Evolutionary conservation across 2,329 filamentous ascomycete species (phyloP).

Genomic region (Trichoderma breve): DNA sequence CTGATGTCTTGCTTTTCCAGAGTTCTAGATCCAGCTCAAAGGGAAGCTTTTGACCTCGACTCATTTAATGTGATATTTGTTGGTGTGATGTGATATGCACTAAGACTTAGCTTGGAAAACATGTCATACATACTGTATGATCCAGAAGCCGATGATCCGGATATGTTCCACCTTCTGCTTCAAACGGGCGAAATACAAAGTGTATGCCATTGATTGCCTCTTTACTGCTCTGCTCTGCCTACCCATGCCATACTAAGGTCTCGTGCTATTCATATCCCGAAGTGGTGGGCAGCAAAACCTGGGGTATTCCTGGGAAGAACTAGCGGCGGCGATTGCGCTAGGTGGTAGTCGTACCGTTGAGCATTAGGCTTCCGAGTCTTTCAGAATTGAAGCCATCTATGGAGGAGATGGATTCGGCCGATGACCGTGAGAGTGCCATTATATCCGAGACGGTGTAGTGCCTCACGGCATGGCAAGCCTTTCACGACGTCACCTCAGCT

Average conservation of each 20-base stretch:
- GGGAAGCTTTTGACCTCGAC: neutral
- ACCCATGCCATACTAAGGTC: neutral
- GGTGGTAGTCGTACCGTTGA: neutral
- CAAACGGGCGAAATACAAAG: neutral
- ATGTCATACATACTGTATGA: neutral
- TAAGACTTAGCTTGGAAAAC: neutral
- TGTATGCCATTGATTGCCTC: neutral
- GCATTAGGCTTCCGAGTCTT: neutral
- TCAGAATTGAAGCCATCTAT: neutral
- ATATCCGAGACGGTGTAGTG: neutral
- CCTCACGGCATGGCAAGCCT: neutral
- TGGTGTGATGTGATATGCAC: neutral
- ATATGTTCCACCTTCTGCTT: neutral
- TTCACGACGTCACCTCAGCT: conserved; percentile 6
- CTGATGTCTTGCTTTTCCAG: neutral
- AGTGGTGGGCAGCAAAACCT: conserved; percentile 2
- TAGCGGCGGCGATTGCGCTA: neutral
- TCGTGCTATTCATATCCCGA: conserved; percentile 8
- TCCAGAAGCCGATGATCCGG: conserved; percentile 6
- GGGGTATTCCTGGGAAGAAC: neutral
- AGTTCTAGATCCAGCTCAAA: neutral
- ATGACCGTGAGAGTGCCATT: neutral
- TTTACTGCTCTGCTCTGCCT: neutral
- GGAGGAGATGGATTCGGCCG: neutral
- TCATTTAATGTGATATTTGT: neutral